Base-by-base conservation (phyloP, 345 rosid species). In the Hibiscus trionum region DNA sequence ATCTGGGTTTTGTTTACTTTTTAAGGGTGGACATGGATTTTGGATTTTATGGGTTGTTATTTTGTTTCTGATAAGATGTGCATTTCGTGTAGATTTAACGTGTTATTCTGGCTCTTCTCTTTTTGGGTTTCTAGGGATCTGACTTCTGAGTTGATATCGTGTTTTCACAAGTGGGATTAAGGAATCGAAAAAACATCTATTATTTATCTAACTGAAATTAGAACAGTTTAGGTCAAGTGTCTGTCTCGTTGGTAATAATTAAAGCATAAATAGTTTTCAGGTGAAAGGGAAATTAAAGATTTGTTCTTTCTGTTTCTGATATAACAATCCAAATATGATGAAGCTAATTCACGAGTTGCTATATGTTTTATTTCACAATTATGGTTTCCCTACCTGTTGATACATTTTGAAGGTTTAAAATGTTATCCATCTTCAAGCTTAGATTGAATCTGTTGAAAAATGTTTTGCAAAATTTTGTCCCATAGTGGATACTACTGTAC, bases 1-100 rank as follows among this genome's bases (percentile, higher is more conserved):
- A 71, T 77, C 64, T 61, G 68, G 59, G 53, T 21, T 46, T 44
- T 42, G 24, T 74, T 66, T 66, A 44, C 8, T 16, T 56, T 3
- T 64, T 42, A 4, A 42, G 35, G 56, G 26, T 66, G 7, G 5
- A 21, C 2, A 46, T 24, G 37, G 35, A 29, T 56, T 55, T 44
- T 31, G 37, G 3, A 29, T 33, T 42, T 71, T 46, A 19, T 31
- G 2, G 46, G 47, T 46, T 61, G 56, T 44, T 31, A 17, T 4
- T 12, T 46, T 61, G n/a, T 26, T 24, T n/a, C 16, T 21, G 11
- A 1, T 3, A 3, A 14, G 55, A 8, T 65, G 2, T 64, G 26
- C 42, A 27, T 44, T 72, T 44, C 16, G 4, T 46, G 66, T 64
- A 14, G 64, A 64, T 63, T 70, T 75, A 26, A 39, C 9, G 44